Percentiles rank a stretch among this genome's conserved stretches.
These are phyloP conservation scores for Perkinsus chesapeaki DNA, from an alignment of 169 alveolate species.

Conservation along the genomic window DNA sequence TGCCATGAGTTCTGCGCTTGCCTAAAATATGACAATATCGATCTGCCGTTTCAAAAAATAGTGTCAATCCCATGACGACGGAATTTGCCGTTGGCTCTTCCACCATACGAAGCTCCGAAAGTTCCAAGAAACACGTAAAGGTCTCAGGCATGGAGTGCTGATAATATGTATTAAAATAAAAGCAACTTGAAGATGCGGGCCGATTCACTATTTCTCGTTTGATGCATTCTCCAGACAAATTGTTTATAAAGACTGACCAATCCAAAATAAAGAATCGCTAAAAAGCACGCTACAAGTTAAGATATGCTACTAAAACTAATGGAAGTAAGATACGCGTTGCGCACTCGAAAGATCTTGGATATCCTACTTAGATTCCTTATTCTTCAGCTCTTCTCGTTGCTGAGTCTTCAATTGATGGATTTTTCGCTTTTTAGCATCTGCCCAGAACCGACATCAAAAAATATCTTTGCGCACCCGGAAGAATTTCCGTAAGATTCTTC, in stretches of 20 bases:
- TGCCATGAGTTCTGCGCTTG: background rate
- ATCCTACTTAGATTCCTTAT: background rate
- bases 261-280: too few relatives aligned
- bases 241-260: too few relatives aligned
- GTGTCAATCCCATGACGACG: too few relatives aligned
- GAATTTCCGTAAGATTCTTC: background rate
- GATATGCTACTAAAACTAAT: background rate
- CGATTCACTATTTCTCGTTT: too few relatives aligned
- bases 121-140: too few relatives aligned
- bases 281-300: background rate
- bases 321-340: background rate
- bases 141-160: too few relatives aligned
- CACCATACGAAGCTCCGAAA: too few relatives aligned
- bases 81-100: too few relatives aligned
- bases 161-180: too few relatives aligned
- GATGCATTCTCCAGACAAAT: too few relatives aligned
- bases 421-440: background rate
- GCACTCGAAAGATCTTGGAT: background rate
- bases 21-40: background rate
- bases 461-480: background rate
- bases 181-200: too few relatives aligned
- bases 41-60: too few relatives aligned
- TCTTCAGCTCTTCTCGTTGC: background rate
- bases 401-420: background rate
- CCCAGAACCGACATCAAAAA: background rate